Conservation (phyloP, 768 basidiomycete genomes). For the Albatrellus ellisii region DNA sequence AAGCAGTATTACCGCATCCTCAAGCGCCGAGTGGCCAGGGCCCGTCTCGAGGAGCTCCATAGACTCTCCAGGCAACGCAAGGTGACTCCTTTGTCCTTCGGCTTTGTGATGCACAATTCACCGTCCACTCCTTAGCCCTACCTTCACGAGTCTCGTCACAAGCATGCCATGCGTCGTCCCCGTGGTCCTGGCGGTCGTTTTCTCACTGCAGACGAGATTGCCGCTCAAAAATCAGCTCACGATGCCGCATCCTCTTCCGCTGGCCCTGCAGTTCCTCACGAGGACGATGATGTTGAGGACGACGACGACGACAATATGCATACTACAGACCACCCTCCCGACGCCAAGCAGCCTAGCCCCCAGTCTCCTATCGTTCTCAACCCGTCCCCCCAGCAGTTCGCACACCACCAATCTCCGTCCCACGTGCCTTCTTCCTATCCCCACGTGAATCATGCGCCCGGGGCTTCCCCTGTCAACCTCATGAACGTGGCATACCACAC, state of each 20-base stretch:
- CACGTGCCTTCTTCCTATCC: slow-evolving; percentile 9
- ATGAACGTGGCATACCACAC: slow-evolving; percentile 1
- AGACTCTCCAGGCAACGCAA: slow-evolving; percentile 88
- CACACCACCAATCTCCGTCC: too few species aligned
- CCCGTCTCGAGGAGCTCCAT: slow-evolving; percentile 88
- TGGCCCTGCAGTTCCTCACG: slow-evolving; percentile 19
- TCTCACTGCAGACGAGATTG: slow-evolving; percentile 92
- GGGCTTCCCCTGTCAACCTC: slow-evolving; percentile 6
- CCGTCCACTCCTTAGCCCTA: slow-evolving; percentile 53
- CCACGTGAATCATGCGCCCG: slow-evolving; percentile 14
- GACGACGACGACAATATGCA: slow-evolving; percentile 20
- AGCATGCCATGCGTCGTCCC: slow-evolving; percentile 95
- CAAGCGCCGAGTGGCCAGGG: slow-evolving; percentile 84
- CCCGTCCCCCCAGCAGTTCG: slow-evolving; percentile 8
- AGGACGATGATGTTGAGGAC: slow-evolving; percentile 35
- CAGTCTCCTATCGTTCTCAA: slow-evolving; percentile 5
- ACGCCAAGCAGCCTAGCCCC: slow-evolving; percentile 4
- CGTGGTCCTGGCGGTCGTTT: slow-evolving; percentile 96
- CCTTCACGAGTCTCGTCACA: slow-evolving; percentile 95
- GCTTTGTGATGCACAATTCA: slow-evolving; percentile 8
- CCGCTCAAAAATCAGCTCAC: slow-evolving; percentile 50
- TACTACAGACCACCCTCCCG: too few species aligned
- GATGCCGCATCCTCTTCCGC: slow-evolving; percentile 23
- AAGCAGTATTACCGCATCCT: slow-evolving; percentile 99
- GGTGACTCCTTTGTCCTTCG: slow-evolving; percentile 28